These are phyloP conservation scores for Artemisia annua DNA, from an alignment of 129 eudicot genomes.

Conservation along the genomic window DNA sequence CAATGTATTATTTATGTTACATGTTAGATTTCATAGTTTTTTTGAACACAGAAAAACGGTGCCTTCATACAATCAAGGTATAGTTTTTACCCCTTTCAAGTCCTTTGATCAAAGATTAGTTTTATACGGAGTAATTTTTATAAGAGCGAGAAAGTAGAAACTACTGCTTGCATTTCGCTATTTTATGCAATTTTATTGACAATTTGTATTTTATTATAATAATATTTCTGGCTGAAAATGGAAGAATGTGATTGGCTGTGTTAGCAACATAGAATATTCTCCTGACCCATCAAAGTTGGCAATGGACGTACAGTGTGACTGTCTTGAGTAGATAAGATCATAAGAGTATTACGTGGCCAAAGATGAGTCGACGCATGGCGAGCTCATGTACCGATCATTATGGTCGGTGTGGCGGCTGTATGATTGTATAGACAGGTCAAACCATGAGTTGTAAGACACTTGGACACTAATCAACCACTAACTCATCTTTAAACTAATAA, in stretches of 20 bases:
- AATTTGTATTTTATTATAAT: no score
- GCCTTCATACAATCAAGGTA: no score
- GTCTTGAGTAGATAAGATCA: no score
- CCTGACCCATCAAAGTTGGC: background rate
- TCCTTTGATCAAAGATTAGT: no score
- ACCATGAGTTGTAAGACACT: constrained; percentile 16
- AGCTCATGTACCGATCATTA: background rate
- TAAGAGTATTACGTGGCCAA: background rate
- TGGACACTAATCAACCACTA: constrained; percentile 10
- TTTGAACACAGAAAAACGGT: no score
- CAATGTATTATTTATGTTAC: no score
- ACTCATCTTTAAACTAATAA: constrained; percentile 2
- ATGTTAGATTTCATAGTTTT: no score
- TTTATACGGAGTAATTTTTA: no score
- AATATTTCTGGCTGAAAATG: background rate
- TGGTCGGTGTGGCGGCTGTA: background rate
- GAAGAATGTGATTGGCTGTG: background rate
- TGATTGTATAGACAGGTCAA: background rate
- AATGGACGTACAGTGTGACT: background rate
- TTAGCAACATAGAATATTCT: constrained; percentile 5
- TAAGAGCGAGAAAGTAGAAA: no score
- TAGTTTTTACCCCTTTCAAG: no score
- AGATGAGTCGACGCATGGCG: background rate
- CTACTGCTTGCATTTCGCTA: no score
- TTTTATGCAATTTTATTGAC: no score